Evolutionary conservation across 2,329 filamentous ascomycete genomes (phyloP).

Genomic region (Claviceps paspali): DNA sequence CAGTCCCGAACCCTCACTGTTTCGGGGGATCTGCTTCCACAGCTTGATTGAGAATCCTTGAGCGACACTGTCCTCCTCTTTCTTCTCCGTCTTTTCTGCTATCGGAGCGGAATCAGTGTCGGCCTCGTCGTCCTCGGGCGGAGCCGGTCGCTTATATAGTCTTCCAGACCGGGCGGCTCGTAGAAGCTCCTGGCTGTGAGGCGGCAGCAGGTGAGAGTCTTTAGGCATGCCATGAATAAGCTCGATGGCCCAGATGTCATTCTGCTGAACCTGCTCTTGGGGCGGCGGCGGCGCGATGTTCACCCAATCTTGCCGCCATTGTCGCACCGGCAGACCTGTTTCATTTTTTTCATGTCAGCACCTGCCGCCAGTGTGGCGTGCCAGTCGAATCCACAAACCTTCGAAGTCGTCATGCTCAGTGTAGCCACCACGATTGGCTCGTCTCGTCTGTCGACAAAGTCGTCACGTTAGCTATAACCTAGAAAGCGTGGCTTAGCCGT

Average conservation of each 20-base stretch:
- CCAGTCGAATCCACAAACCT: constrained; percentile 19
- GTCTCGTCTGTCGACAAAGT: constrained; percentile 30
- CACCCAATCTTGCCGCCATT: constrained; percentile 66
- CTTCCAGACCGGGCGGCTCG: constrained; percentile 65
- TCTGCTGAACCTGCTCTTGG: constrained; percentile 46
- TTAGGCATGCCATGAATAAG: constrained; percentile 70
- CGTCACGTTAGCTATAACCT: constrained; percentile 7
- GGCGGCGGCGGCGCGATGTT: constrained; percentile 51
- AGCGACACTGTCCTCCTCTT: constrained; percentile 42
- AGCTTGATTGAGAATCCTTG: constrained; percentile 40
- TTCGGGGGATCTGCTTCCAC: constrained; percentile 48
- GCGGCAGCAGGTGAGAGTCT: constrained; percentile 61
- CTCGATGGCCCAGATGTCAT: constrained; percentile 60
- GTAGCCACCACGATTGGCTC: constrained; percentile 39
- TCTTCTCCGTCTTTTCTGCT: constrained; percentile 41
- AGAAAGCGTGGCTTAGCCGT: not conserved
- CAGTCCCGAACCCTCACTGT: constrained; percentile 34
- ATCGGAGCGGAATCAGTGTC: constrained; percentile 28
- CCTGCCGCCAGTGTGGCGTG: not conserved
- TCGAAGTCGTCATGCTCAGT: constrained; percentile 48
- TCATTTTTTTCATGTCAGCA: constrained; percentile 11
- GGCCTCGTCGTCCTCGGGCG: constrained; percentile 42
- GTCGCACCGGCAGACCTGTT: constrained; percentile 70
- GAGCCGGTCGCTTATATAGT: constrained; percentile 56
- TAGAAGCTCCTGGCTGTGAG: constrained; percentile 69